Base-by-base conservation (phyloP, 2,329 filamentous ascomycete genomes). In the Aspergillus fijiensis region DNA sequence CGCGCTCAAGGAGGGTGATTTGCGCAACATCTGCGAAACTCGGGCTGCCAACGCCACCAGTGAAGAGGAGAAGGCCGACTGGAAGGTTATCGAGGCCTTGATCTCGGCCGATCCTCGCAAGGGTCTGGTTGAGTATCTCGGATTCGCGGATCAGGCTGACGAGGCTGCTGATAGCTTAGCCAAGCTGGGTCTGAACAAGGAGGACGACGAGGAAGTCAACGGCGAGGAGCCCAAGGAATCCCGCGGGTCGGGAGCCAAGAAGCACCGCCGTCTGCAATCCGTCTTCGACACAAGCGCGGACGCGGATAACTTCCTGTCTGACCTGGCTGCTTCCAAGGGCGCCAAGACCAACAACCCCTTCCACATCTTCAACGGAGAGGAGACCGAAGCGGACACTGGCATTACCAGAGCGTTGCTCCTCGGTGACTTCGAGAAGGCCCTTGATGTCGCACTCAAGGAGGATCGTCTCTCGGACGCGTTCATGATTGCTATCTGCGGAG, bases 401-500 rank as follows among this genome's bases (percentile, higher is more conserved):
- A 93, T 99, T 64, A 98, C 95, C 4, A 89, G 87, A 69, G 90
- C 94, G 33, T 79, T 99, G 60, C 90, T 98, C 80, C 83, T 98
- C 10, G 95, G 95, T 7, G 86, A 96, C 65, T 99, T 99, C 70
- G 87, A 93, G 59, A 90, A 90, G 73, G 95, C 95, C 19, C 88
- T 96, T 60, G 90, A 96, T 59, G 86, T 96, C 55, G 96, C 92
- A 69, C 80, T 99, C 16, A 88, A 91, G 70, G 92, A 97, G 75
- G 88, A 96, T 65, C 88, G 93, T 56, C 87, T 98, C 74, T 95
- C 95, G 0, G 95, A 99, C 78, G 95, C 95, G 45, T 96, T 99
- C 78, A 92, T 99, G 81, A 94, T 99, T 72, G 95, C 96, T 51
- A 96, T 98, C 70, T 98, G 93, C 70, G 93, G 95, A 60, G 95